Base-by-base conservation (phyloP, 352 stramenopile species). In the Phytopythium helicoides region DNA sequence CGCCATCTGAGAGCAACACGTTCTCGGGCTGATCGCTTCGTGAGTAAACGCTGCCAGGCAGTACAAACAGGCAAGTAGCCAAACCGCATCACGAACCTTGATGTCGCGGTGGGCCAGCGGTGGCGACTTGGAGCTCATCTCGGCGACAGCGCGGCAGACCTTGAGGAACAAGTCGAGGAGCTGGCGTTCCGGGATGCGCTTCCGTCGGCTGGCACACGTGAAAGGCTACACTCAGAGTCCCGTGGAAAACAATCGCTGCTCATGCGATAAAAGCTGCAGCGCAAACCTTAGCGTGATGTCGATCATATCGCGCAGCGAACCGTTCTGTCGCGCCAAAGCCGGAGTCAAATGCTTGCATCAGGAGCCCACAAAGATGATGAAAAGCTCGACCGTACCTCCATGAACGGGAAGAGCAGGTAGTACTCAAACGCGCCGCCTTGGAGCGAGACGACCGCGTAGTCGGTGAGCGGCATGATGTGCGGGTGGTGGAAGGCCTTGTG, bases 381-480 rank as follows among this genome's bases (percentile, higher is more conserved):
- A 19, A 34, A 19, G 53, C 36, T 14, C 21, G 23, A 2, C 42
- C 58, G 23, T 35, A 90, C 82, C 80, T 91, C 74, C 66, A 93
- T 88, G 54, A 81, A 84, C 6, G 87, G 87, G 52, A 94, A 95
- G 15, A 96, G 69, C 49, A 96, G 47, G 62, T 92, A 95, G 62
- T 89, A 92, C 56, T 86, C 81, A 46, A 81, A 76, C 7, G 51
- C 60, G 10, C 77, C 54, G 12, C 57, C 33, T 16, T 71, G 62
- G n/a, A 66, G 47, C 2, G 81, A 80, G 12, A 87, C 56, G 12
- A 91, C 81, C 1, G 78, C 75, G 39, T 90, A 92, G 48, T 93
- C 85, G 22, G 65, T 68, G 8, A 96, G 60, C 16, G 86, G 76
- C 86, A 97, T 94, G 28, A 96, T 76, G 54, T 96, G 81, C 6